Percentiles rank a stretch among this genome's conserved stretches.
phyloP scores from a whole-genome alignment of 495 filamentous ascomycete genomes.

The Schizothecium vesticola region DNA sequence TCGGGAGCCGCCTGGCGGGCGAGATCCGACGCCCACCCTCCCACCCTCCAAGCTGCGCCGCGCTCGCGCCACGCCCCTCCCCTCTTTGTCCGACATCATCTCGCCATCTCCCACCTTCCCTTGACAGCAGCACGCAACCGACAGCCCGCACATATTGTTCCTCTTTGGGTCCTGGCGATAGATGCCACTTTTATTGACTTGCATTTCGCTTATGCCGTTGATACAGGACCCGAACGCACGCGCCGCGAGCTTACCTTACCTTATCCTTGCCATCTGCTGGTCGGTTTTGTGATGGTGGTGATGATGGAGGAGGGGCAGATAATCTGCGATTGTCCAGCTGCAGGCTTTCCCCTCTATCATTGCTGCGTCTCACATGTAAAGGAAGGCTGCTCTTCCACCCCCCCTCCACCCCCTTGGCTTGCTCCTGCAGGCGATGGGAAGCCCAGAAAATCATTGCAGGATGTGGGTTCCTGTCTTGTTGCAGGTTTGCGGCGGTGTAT shows the following conservation, averaged over 20 bases:
- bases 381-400: neutral
- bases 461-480: neutral
- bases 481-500: neutral
- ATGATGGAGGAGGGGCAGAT: neutral
- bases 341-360: neutral
- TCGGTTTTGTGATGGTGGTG: neutral
- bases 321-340: neutral
- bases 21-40: conserved; percentile 6
- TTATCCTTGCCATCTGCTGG: neutral
- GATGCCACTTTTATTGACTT: neutral
- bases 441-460: neutral
- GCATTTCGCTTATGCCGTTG: neutral
- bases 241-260: neutral
- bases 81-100: neutral
- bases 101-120: neutral
- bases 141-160: neutral
- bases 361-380: neutral
- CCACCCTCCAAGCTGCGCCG: neutral
- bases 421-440: neutral
- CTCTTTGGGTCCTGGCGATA: neutral
- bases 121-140: neutral
- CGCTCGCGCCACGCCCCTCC: neutral
- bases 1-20: conserved; percentile 9
- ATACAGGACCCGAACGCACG: neutral
- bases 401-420: neutral